Base-by-base conservation (phyloP, 371 early-diverging fungal species). In the Mucor ambiguus region DNA sequence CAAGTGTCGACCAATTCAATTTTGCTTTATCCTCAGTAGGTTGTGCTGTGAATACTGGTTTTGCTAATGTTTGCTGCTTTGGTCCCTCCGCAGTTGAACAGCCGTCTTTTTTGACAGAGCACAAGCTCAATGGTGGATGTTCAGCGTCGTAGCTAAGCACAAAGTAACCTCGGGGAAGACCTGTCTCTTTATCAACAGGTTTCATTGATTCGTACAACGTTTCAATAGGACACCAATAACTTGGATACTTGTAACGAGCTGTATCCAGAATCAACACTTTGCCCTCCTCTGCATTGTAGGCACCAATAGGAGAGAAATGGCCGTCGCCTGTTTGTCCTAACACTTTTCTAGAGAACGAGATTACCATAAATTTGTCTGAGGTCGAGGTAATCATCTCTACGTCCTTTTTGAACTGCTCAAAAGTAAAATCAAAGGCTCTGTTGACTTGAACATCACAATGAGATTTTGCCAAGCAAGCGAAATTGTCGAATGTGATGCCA, bases 291-390 rank as follows among this genome's bases (percentile, higher is more conserved):
- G 87, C 82, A 63, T 89, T 87, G 60, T 89, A 91, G 0, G 88
- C 90, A 14, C 89, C 91, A 61, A 92, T 87, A 0, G 91, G 90
- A 20, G 89, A 80, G 61, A 93, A 94, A 65, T 94, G 94, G 1
- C 94, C 94, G 70, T 95, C 96, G 16, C 97, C 97, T 1, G 97
- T 97, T 72, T 96, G 96, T 12, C 87, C 87, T n/a, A 97, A 79
- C 0, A 85, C 73, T 37, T 85, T 84, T 30, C 97, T 87, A 2
- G 91, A 89, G 64, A 93, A 97, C 0, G 94, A 93, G 37, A 94
- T 85, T 0, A 97, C 94, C 91, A 96, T 93, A 55, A 93, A 95
- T 56, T 86, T 81, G 57, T 93, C 91, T 33, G 87, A 84, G 11
- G 88, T 77, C 35, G 85, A 82, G 22, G 90, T 87, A 3, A 91